Percentiles rank a stretch among this genome's conserved stretches.
These are phyloP conservation scores for Phytophthora meadii DNA, from an alignment of 352 stramenopile species.

Conservation along the genomic window DNA sequence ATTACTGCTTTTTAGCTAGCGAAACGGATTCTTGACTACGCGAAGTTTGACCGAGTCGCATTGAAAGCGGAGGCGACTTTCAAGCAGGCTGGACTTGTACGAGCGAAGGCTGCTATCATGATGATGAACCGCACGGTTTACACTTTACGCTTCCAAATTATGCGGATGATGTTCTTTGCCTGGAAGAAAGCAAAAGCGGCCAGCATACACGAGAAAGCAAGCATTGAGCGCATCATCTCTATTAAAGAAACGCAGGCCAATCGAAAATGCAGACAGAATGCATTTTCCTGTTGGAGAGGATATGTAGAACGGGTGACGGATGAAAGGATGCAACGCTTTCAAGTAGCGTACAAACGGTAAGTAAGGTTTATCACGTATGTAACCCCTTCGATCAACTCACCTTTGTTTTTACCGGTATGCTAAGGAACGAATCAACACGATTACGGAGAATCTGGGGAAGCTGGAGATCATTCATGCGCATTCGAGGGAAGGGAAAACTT, in stretches of 20 bases:
- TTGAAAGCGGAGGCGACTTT: conserved; percentile 79
- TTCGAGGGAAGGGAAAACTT: conserved; percentile 59
- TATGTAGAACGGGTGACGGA: conserved; percentile 61
- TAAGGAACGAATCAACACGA: conserved; percentile 59
- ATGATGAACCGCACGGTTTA: conserved; percentile 83
- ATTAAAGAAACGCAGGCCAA: conserved; percentile 75
- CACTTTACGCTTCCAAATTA: conserved; percentile 62
- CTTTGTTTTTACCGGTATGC: neutral
- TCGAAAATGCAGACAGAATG: conserved; percentile 46
- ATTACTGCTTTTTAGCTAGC: conserved; percentile 45
- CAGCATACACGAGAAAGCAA: conserved; percentile 48
- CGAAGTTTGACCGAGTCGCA: conserved; percentile 80
- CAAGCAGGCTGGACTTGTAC: conserved; percentile 80
- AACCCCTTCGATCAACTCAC: neutral
- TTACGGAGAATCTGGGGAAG: conserved; percentile 49
- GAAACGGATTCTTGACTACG: conserved; percentile 78
- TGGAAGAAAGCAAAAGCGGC: conserved; percentile 79
- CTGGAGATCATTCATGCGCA: conserved; percentile 65
- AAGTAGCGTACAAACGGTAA: conserved; percentile 59
- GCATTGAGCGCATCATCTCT: conserved; percentile 66
- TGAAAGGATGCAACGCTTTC: conserved; percentile 66
- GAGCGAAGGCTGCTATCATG: conserved; percentile 78
- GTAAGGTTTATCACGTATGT: neutral
- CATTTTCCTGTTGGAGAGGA: conserved; percentile 68
- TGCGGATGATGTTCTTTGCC: conserved; percentile 79